A percentile compares a stretch with the other conserved stretches of the same genome.
These are phyloP conservation scores for Suillus alpinus DNA, from an alignment of 768 basidiomycete species.

Conservation along the genomic window DNA sequence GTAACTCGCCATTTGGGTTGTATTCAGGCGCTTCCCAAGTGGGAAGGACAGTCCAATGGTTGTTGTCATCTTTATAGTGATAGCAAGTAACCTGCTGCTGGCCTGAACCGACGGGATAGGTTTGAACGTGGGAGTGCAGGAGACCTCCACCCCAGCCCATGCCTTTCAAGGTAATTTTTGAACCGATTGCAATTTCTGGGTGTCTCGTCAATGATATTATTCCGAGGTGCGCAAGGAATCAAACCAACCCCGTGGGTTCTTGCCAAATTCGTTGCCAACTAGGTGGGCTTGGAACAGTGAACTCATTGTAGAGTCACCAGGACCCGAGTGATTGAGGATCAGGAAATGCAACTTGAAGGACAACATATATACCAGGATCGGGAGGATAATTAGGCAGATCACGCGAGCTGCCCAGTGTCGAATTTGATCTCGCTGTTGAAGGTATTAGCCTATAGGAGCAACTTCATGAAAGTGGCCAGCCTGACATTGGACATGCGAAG, in stretches of 20 bases:
- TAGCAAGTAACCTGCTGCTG: constrained; percentile 99
- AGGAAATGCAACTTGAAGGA: constrained; percentile 97
- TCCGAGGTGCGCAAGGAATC: neutral
- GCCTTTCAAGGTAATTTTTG: constrained; percentile 90
- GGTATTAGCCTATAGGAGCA: constrained; percentile 5
- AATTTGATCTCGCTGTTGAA: constrained; percentile 72
- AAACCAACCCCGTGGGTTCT: constrained; percentile 77
- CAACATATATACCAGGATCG: constrained; percentile 88
- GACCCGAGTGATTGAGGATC: constrained; percentile 89
- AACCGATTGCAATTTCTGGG: constrained; percentile 84
- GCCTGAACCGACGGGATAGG: constrained; percentile 84
- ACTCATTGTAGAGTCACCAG: constrained; percentile 98
- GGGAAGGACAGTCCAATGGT: constrained; percentile 82
- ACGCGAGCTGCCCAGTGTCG: constrained; percentile 90
- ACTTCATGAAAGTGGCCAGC: constrained; percentile 9
- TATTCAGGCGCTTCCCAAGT: constrained; percentile 73
- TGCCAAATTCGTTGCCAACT: constrained; percentile 88
- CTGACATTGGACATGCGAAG: constrained; percentile 85
- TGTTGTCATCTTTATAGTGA: constrained; percentile 99
- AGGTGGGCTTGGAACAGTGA: constrained; percentile 98
- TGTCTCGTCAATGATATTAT: constrained; percentile 3
- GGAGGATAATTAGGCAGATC: constrained; percentile 81
- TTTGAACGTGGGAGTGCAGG: constrained; percentile 95
- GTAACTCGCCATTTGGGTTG: constrained; percentile 62
- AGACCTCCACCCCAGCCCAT: constrained; percentile 98